Base-by-base conservation (phyloP, 306 rosid genomes). In the Rubus parviflorus region DNA sequence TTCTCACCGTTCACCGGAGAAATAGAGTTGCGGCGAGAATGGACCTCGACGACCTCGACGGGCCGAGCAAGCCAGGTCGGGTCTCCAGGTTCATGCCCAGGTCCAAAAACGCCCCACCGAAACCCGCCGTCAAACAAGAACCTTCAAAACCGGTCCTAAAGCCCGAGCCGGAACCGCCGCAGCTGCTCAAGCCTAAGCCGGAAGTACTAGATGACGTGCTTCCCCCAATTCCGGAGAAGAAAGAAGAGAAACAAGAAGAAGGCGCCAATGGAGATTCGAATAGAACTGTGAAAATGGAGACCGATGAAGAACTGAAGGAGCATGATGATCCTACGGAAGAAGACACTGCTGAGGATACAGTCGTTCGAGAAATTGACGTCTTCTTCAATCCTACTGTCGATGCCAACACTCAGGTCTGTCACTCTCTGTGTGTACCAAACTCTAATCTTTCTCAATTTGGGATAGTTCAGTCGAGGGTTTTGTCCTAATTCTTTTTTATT, bases 361-460 rank as follows among this genome's bases (percentile, higher is more conserved):
- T 92, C 35, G 90, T 95, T 42, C 95, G 98, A 9, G 97, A 90
- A 86, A 89, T 95, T 15, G 97, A 95, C 25, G 97, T 95, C 40
- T 87, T 87, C 82, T 86, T 88, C 51, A 76, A 86, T 16, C 92
- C 97, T 73, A 80, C 89, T 25, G 19, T 77, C 9, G 92, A 87
- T n/a, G 69, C 67, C 3, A 52, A 82, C 57, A 79, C 96, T 68
- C 76, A 89, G 91, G 98, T 94, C 9, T 52, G 17, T 37, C 12
- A 17, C 11, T 22, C 3, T 19, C 43, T 64, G 0, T 4, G 3
- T 65, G 8, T 13, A 13, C n/a, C 54, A 7, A 47, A 5, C 22
- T 43, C 5, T 52, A 4, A 3, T 69, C 4, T 30, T 1, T 14
- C 19, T 61, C n/a, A 61, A 11, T 61, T 61, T 14, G 3, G n/a